Evolutionary conservation across 2,329 filamentous ascomycete species (phyloP).

Genomic region (Fusarium marasasianum): DNA sequence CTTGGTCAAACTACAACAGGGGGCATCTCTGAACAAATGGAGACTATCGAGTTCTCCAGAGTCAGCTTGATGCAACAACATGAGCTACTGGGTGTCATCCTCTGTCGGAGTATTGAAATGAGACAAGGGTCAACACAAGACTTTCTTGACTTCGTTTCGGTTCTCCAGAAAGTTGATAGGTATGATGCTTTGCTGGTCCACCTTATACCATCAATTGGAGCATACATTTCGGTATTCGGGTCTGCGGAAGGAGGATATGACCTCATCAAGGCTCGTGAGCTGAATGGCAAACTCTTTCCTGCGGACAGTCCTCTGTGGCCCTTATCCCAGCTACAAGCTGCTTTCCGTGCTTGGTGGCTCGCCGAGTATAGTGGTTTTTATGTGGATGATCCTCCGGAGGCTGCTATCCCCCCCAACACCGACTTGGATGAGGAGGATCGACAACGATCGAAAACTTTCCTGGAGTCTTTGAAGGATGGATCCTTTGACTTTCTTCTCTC

Average conservation of each 20-base stretch:
- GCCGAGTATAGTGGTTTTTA: slow-evolving; percentile 94
- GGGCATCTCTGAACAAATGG: slow-evolving; percentile 69
- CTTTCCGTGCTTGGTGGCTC: slow-evolving; percentile 85
- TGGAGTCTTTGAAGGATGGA: slow-evolving; percentile 83
- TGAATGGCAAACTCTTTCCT: slow-evolving; percentile 75
- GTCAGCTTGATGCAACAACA: slow-evolving; percentile 87
- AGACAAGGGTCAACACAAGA: slow-evolving; percentile 76
- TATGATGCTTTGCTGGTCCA: slow-evolving; percentile 82
- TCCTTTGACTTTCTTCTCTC: slow-evolving; percentile 92
- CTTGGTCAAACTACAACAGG: slow-evolving; percentile 67
- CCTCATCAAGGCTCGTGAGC: slow-evolving; percentile 72
- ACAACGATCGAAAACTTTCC: slow-evolving; percentile 76
- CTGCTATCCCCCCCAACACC: slow-evolving; percentile 64
- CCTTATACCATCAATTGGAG: slow-evolving; percentile 80
- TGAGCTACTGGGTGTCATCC: slow-evolving; percentile 83
- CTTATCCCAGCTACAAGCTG: slow-evolving; percentile 79
- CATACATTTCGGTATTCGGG: slow-evolving; percentile 80
- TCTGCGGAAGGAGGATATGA: slow-evolving; percentile 77
- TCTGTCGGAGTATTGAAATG: slow-evolving; percentile 81
- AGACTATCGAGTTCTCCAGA: slow-evolving; percentile 83
- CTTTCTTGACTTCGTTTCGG: slow-evolving; percentile 75
- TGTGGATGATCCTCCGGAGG: slow-evolving; percentile 73
- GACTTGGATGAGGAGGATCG: slow-evolving; percentile 76
- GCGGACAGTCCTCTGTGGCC: slow-evolving; percentile 76
- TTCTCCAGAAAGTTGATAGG: slow-evolving; percentile 75